Evolutionary conservation across 2,329 filamentous ascomycete genomes (phyloP).

Genomic region (Claviceps pazoutovae): DNA sequence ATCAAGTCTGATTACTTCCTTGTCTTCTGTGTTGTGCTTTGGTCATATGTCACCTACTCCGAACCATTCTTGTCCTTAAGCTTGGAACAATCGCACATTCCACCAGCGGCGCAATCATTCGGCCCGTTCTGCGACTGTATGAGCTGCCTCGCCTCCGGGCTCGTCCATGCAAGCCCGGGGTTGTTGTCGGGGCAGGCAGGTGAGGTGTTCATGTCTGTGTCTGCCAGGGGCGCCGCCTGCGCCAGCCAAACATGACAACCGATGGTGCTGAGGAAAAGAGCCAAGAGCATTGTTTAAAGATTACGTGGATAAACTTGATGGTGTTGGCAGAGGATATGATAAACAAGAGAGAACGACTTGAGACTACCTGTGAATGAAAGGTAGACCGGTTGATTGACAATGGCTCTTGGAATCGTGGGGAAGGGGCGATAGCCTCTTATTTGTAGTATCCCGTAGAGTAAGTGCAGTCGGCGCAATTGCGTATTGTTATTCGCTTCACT

Average conservation of each 20-base stretch:
- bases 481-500: too few species aligned
- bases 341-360: too few species aligned
- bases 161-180: background rate
- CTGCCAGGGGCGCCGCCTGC: background rate
- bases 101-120: too few species aligned
- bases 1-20: too few species aligned
- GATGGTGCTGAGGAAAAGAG: background rate
- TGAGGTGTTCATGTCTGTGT: background rate
- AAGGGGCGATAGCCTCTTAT: too few species aligned
- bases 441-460: too few species aligned
- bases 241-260: background rate
- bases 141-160: background rate
- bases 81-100: slow-evolving; percentile 15
- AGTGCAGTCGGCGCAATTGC: too few species aligned
- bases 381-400: too few species aligned
- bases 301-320: background rate
- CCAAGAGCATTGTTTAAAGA: background rate
- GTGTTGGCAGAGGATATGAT: too few species aligned
- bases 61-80: slow-evolving; percentile 16
- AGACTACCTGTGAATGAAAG: too few species aligned
- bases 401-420: too few species aligned
- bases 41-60: slow-evolving; percentile 11
- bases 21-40: background rate
- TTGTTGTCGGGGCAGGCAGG: background rate
- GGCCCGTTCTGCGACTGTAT: too few species aligned